A percentile compares a stretch with the other conserved stretches of the same genome.
Conservation (phyloP, 1,139 yeast species). For the Kodamaea plutei region DNA sequence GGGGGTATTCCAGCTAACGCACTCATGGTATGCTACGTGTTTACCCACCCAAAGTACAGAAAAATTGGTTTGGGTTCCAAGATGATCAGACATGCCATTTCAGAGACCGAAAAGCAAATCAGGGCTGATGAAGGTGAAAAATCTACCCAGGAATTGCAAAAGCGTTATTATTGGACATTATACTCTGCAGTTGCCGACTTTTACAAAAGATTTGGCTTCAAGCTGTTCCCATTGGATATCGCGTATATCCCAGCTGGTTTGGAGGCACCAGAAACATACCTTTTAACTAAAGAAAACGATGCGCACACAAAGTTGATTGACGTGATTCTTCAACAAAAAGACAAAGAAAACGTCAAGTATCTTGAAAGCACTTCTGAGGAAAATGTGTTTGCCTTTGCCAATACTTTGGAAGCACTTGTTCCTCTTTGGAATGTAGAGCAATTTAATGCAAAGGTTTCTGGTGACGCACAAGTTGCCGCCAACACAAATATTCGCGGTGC, state of each 20-base stretch:
- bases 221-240: slow-evolving; percentile 33
- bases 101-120: slow-evolving; percentile 28
- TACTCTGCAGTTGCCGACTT: slow-evolving; percentile 34
- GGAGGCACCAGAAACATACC: slow-evolving; percentile 1
- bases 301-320: slow-evolving; percentile 1
- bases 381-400: slow-evolving; percentile 3
- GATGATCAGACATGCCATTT: slow-evolving; percentile 28
- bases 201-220: slow-evolving; percentile 39
- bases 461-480: not conserved
- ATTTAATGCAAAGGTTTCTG: not conserved
- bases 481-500: slow-evolving; percentile 4
- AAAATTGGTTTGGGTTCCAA: slow-evolving; percentile 29
- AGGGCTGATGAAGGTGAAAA: slow-evolving; percentile 1
- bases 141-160: slow-evolving; percentile 25
- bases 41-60: slow-evolving; percentile 25
- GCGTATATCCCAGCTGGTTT: slow-evolving; percentile 28
- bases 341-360: not conserved
- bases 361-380: not conserved
- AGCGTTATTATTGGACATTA: slow-evolving; percentile 33
- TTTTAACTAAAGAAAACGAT: not conserved
- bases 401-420: not conserved
- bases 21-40: slow-evolving; percentile 28
- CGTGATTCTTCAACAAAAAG: slow-evolving; percentile 2
- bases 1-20: slow-evolving; percentile 16
- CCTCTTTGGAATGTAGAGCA: not conserved